A percentile compares a stretch with the other conserved stretches of the same genome.
Evolutionary conservation across 148 eudicot species (phyloP).

Genomic region (Nepenthes gracilis): DNA sequence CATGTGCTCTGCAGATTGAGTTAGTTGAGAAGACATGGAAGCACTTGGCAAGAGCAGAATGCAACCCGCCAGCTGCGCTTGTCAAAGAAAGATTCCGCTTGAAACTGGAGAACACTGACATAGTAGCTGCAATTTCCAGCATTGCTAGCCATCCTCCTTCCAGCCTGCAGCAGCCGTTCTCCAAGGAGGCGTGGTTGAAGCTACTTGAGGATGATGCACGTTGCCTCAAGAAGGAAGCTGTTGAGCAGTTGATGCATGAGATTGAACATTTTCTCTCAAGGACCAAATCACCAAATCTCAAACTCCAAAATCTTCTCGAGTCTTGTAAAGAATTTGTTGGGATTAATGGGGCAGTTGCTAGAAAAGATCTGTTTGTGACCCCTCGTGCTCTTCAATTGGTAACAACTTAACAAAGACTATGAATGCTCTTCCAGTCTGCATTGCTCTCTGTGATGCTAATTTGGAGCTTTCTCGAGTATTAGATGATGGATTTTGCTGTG

Average conservation of each 20-base stretch:
- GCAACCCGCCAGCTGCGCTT: slow-evolving; percentile 54
- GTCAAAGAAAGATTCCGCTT: slow-evolving; percentile 53
- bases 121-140: slow-evolving; percentile 44
- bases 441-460: too few species aligned
- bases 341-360: slow-evolving; percentile 2
- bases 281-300: slow-evolving; percentile 25
- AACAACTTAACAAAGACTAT: too few species aligned
- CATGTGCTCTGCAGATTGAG: slow-evolving; percentile 24
- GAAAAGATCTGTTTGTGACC: neutral
- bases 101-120: slow-evolving; percentile 43
- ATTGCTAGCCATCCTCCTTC: slow-evolving; percentile 37
- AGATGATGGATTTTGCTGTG: too few species aligned
- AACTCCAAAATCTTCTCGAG: slow-evolving; percentile 33
- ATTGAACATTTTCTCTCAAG: slow-evolving; percentile 16
- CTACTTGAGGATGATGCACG: slow-evolving; percentile 32
- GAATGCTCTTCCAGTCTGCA: too few species aligned
- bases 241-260: slow-evolving; percentile 33
- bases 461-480: too few species aligned
- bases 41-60: slow-evolving; percentile 39
- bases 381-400: too few species aligned
- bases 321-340: slow-evolving; percentile 50
- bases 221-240: slow-evolving; percentile 27
- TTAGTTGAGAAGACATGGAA: slow-evolving; percentile 70
- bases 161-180: slow-evolving; percentile 31
- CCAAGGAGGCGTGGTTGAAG: slow-evolving; percentile 56